Percentiles rank a stretch among this genome's conserved stretches.
Evolutionary conservation across 139 green algal genomes (phyloP).

Genomic region (Picochlorum sp.): DNA sequence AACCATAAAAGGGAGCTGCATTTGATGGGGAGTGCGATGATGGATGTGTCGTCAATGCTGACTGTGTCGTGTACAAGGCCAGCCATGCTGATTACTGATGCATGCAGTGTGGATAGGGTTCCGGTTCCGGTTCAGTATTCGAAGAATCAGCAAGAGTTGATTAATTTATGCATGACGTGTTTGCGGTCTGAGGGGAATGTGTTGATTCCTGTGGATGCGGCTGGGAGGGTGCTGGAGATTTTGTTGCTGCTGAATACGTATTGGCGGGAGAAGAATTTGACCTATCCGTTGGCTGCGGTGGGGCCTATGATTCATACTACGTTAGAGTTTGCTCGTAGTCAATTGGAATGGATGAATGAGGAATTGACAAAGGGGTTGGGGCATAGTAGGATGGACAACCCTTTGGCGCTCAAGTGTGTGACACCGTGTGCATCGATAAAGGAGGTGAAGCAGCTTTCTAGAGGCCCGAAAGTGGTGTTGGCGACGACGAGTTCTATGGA

Average conservation of each 20-base stretch:
- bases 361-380: constrained; percentile 42
- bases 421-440: constrained; percentile 36
- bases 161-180: constrained; percentile 35
- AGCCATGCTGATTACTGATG: constrained; percentile 67
- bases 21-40: constrained; percentile 40
- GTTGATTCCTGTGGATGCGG: constrained; percentile 79
- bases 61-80: constrained; percentile 45
- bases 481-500: constrained; percentile 61
- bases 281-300: constrained; percentile 71
- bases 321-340: constrained; percentile 60
- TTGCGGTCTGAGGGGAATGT: constrained; percentile 63
- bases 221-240: constrained; percentile 84
- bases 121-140: not conserved
- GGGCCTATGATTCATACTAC: constrained; percentile 48
- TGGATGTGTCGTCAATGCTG: constrained; percentile 22
- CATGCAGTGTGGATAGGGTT: not conserved
- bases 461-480: constrained; percentile 73
- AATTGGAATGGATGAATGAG: constrained; percentile 84
- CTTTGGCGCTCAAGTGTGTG: constrained; percentile 47
- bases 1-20: constrained; percentile 69
- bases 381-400: constrained; percentile 53
- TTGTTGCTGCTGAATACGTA: constrained; percentile 73
- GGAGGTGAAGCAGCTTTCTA: constrained; percentile 37
- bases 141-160: constrained; percentile 36
- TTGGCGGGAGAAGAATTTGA: constrained; percentile 49